Evolutionary conservation across 2,329 filamentous ascomycete genomes (phyloP).

Genomic region (Metarhizium rileyi): DNA sequence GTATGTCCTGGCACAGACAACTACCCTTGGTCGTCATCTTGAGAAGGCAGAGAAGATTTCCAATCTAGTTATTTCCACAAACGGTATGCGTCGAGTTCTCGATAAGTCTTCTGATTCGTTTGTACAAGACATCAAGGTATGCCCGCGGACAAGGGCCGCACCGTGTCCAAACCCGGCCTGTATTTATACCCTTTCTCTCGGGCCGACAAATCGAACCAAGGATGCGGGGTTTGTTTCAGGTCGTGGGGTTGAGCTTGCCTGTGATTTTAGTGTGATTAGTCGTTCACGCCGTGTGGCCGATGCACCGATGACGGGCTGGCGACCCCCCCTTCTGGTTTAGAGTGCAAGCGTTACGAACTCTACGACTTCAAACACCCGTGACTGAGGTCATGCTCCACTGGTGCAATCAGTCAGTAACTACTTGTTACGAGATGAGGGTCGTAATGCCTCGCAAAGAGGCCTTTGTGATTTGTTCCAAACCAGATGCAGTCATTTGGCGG

Average conservation of each 20-base stretch:
- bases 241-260: not conserved
- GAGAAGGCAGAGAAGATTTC: not conserved
- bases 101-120: not conserved
- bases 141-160: not conserved
- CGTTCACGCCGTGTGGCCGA: not conserved
- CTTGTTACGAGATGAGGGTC: no score
- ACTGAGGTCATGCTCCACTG: no score
- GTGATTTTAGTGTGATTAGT: not conserved
- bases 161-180: not conserved
- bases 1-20: slow-evolving; percentile 27
- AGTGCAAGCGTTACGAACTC: no score
- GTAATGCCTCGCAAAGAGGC: no score
- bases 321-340: not conserved
- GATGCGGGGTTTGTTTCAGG: not conserved
- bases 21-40: slow-evolving; percentile 18
- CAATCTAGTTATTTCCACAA: not conserved
- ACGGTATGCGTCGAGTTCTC: slow-evolving; percentile 2
- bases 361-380: no score
- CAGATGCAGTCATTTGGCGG: not conserved
- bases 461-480: not conserved
- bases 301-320: not conserved
- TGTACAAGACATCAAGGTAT: not conserved
- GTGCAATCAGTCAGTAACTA: no score
- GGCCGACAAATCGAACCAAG: not conserved
- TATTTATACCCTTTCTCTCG: not conserved